A percentile compares a stretch with the other conserved stretches of the same genome.
Evolutionary conservation across 2,329 filamentous ascomycete species (phyloP).

Genomic region (Neonectria punicea): DNA sequence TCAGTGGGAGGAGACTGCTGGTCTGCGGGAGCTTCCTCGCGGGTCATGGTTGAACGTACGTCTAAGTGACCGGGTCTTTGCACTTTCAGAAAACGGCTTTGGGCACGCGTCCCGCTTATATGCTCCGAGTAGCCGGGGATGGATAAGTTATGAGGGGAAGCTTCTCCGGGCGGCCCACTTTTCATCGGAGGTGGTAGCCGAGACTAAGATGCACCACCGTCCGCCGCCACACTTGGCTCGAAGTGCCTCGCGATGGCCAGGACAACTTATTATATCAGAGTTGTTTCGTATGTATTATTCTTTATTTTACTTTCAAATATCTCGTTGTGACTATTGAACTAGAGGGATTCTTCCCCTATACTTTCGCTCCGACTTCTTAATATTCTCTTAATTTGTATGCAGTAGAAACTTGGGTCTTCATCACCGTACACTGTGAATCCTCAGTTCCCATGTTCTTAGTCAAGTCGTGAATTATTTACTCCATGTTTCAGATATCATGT

Average conservation of each 20-base stretch:
- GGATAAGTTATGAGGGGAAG: neutral
- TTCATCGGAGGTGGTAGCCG: conserved; percentile 17
- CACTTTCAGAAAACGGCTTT: neutral
- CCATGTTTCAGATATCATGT: neutral
- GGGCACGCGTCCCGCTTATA: conserved; percentile 20
- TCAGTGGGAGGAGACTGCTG: conserved; percentile 17
- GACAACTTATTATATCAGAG: too few relatives aligned
- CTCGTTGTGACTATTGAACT: too few relatives aligned
- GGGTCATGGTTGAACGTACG: conserved; percentile 10
- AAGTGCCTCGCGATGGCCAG: neutral
- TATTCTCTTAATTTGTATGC: too few relatives aligned
- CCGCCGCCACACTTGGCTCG: neutral
- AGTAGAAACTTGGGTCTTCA: too few relatives aligned
- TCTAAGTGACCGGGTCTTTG: conserved; percentile 20
- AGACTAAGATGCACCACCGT: neutral
- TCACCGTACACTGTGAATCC: too few relatives aligned
- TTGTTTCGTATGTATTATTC: too few relatives aligned
- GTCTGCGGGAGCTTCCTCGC: conserved; percentile 3
- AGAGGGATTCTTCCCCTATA: too few relatives aligned
- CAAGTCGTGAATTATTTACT: neutral
- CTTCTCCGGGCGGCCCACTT: conserved; percentile 18
- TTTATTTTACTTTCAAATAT: too few relatives aligned
- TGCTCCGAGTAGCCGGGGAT: conserved; percentile 23
- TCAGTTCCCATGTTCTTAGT: neutral
- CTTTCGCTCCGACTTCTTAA: too few relatives aligned